These are phyloP conservation scores for Solanum hybrid DNA, from an alignment of 305 asterid genomes.

Conservation along the genomic window DNA sequence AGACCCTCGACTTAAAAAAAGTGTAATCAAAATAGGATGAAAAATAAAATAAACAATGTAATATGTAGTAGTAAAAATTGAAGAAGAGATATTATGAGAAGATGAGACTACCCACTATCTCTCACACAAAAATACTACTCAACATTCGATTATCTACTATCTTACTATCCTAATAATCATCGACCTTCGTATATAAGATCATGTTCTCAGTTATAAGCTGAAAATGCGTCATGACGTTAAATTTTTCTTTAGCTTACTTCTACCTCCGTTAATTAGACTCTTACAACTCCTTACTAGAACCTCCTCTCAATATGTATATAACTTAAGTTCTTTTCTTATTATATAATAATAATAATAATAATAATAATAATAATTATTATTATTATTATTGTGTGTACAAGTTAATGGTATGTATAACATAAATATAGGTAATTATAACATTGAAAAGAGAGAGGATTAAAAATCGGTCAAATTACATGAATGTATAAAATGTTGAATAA, in stretches of 20 bases:
- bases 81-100: not conserved
- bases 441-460: not conserved
- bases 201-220: not conserved
- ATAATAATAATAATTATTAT: no score
- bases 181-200: not conserved
- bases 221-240: not conserved
- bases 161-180: not conserved
- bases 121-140: not conserved
- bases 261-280: not conserved
- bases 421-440: not conserved
- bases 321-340: not conserved
- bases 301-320: not conserved
- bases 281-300: not conserved
- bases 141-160: not conserved
- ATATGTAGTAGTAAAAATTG: not conserved
- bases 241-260: not conserved
- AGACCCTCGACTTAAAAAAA: not conserved
- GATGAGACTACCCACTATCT: not conserved
- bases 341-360: no score
- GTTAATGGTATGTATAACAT: not conserved
- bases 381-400: not conserved
- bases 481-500: not conserved
- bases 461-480: not conserved
- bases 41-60: not conserved
- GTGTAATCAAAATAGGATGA: not conserved